Conservation (phyloP, 768 basidiomycete species). For the Leccinum fibrillosum region DNA sequence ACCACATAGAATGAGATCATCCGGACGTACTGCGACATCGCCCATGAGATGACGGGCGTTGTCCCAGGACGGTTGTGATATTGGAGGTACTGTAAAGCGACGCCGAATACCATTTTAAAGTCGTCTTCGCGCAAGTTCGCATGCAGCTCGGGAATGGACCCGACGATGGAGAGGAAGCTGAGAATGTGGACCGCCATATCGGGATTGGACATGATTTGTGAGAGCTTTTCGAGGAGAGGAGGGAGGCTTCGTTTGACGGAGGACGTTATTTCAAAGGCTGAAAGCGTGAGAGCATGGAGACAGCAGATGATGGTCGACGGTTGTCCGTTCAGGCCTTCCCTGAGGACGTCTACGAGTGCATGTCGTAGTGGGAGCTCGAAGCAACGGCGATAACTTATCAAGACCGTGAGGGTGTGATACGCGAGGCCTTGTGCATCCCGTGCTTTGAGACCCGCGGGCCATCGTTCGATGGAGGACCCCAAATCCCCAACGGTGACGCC, state of each 20-base stretch:
- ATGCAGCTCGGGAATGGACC: conserved; percentile 74
- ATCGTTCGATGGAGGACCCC: conserved; percentile 52
- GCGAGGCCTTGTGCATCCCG: conserved; percentile 87
- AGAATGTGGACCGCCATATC: conserved; percentile 96
- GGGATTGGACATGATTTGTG: conserved; percentile 92
- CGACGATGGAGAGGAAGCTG: conserved; percentile 84
- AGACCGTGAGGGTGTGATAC: conserved; percentile 81
- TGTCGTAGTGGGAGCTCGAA: conserved; percentile 69
- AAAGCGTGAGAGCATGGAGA: conserved; percentile 83
- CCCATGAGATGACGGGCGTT: conserved; percentile 69
- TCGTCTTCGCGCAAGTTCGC: conserved; percentile 89
- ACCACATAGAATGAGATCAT: conserved; percentile 87
- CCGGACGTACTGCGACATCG: conserved; percentile 87
- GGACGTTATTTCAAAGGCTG: conserved; percentile 80
- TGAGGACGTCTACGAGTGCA: conserved; percentile 69
- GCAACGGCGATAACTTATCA: conserved; percentile 81
- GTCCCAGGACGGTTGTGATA: conserved; percentile 72
- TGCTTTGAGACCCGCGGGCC: conserved; percentile 59
- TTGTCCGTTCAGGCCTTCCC: conserved; percentile 65
- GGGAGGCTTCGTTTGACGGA: conserved; percentile 80
- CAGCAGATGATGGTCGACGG: conserved; percentile 82
- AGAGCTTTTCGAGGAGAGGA: conserved; percentile 79
- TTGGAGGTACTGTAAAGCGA: conserved; percentile 91
- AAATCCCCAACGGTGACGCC: conserved; percentile 59
- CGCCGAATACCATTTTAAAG: conserved; percentile 91